Conservation (phyloP, 345 rosid genomes). For the Erucastrum elatum region DNA sequence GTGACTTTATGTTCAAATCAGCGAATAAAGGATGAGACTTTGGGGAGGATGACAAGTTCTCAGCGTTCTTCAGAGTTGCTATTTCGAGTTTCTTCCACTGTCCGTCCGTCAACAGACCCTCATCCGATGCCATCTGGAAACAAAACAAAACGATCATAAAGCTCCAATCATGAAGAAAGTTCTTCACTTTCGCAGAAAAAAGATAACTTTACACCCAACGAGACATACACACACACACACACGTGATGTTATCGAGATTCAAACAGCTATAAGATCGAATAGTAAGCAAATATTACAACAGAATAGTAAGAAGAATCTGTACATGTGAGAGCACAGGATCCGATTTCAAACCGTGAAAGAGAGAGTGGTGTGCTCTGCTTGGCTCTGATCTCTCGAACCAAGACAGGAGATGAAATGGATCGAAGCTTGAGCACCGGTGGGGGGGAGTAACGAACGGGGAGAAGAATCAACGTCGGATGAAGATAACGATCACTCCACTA, state of each 20-base stretch:
- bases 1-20: conserved; percentile 71
- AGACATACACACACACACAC: background rate
- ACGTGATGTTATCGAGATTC: background rate
- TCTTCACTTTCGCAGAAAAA: background rate
- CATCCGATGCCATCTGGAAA: conserved; percentile 70
- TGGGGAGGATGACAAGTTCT: conserved; percentile 66
- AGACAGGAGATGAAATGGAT: conserved; percentile 52
- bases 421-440: conserved; percentile 20
- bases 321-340: conserved; percentile 25
- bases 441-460: background rate
- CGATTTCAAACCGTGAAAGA: conserved; percentile 39
- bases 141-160: background rate
- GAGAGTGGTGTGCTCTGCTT: conserved; percentile 53
- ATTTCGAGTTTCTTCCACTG: conserved; percentile 80
- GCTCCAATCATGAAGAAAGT: background rate
- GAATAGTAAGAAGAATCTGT: too few species aligned
- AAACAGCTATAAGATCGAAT: background rate
- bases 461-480: background rate
- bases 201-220: too few species aligned
- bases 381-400: conserved; percentile 99
- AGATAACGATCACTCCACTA: conserved; percentile 32
- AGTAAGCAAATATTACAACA: background rate
- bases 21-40: conserved; percentile 68
- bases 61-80: conserved; percentile 67
- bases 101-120: conserved; percentile 75